Evolutionary conservation across 208 protist species (phyloP).

Genomic region (Trypanosoma lewisi): DNA sequence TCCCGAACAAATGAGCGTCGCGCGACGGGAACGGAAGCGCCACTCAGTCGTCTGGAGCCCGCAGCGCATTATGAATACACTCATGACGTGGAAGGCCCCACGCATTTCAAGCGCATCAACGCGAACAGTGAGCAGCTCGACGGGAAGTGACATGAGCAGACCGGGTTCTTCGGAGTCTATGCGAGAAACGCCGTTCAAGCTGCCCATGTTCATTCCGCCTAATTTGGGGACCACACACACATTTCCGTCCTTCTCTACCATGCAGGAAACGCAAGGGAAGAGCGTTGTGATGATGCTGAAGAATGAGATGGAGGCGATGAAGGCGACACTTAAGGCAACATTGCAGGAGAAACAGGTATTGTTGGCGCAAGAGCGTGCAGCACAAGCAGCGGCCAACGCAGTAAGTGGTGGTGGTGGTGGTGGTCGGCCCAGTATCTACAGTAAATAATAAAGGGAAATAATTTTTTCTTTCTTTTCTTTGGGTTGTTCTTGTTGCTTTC

Average conservation of each 20-base stretch:
- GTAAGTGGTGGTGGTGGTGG: too few relatives aligned
- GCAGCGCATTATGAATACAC: conserved; percentile 71
- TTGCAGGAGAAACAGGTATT: conserved; percentile 43
- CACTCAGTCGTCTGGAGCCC: conserved; percentile 54
- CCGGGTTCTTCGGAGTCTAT: neutral
- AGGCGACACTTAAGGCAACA: conserved; percentile 34
- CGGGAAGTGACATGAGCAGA: neutral
- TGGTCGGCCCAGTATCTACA: too few relatives aligned
- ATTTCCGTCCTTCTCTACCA: neutral
- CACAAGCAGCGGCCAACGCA: too few relatives aligned
- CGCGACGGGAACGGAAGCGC: conserved; percentile 36
- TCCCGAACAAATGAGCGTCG: conserved; percentile 24
- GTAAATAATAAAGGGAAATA: too few relatives aligned
- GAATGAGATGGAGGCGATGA: conserved; percentile 36
- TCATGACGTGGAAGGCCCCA: conserved; percentile 67
- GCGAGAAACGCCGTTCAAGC: neutral
- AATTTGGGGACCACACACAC: neutral
- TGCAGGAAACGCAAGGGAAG: neutral
- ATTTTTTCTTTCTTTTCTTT: neutral
- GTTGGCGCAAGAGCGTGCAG: conserved; percentile 5
- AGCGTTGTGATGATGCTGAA: conserved; percentile 14
- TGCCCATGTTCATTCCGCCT: conserved; percentile 15
- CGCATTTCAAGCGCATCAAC: neutral
- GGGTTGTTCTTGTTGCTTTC: neutral
- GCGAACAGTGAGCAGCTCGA: neutral